Evolutionary conservation across 2,329 filamentous ascomycete species (phyloP), one percentile per base, ranked within the genome.

Genomic region (Paecilomyces fulvus): DNA sequence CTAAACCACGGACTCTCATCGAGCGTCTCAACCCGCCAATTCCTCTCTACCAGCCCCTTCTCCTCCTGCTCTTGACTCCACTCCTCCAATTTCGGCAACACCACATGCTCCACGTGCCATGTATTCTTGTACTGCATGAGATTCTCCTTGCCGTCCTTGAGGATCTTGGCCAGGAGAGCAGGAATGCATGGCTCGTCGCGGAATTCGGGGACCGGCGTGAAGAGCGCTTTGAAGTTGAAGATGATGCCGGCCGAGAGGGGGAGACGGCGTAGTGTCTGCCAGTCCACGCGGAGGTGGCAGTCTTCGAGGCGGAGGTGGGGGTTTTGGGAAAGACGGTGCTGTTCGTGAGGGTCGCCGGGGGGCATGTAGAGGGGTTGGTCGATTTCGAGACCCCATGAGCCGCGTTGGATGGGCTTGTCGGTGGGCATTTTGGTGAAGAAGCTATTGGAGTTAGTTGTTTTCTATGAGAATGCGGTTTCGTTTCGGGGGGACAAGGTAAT

Each of bases 141-240:
- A 43, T 72, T 83, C 66, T 79, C 79, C 71, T 90, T 90, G 1
- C 86, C 88, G 30, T 89, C 83, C 20, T 77, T 80, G n/a, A 92
- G 64, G 0, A 94, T 75, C 71, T 87, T 88, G 1, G 84, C 70
- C 1, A 90, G 54, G 4, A 95, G 68, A 0, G 81, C 82, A 0
- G 90, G 90, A 0, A 95, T 75, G 51, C 84, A 87, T 0, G 88
- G 82, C 69, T 95, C 90, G 56, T 87, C 78, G 2, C 82, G 76
- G 56, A 95, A 84, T 60, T 87, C 83, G 0, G 78, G 68, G 0
- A 95, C 69, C 0, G 88, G 87, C 0, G 89, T 94, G 71, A 95
- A 95, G 0, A 94, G 71, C 0, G 87, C 89, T 67, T 92, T 95
- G 81, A 92, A 95, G 70, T 94, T 95, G 76, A 95, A 95, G 0